Conservation (phyloP, 2,329 filamentous ascomycete genomes). For the Cytospora mali region DNA sequence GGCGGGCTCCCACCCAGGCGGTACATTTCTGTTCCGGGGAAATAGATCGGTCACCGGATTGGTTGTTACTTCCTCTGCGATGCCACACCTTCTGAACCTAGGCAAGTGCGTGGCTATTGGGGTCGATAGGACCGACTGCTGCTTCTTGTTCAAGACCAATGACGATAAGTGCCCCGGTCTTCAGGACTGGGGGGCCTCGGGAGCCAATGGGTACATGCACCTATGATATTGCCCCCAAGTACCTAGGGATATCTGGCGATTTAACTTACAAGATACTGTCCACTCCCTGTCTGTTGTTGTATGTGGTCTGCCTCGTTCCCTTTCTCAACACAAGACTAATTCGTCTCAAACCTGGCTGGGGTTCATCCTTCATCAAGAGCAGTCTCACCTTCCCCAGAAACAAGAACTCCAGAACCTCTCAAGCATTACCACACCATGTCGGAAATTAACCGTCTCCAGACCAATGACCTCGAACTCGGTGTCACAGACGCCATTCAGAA, state of each 20-base stretch:
- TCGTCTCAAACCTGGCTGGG: background rate
- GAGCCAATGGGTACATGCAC: too few species aligned
- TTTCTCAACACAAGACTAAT: background rate
- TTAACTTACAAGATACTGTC: background rate
- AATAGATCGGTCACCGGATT: background rate
- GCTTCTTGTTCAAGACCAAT: slow-evolving; percentile 11
- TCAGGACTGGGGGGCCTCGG: slow-evolving; percentile 1
- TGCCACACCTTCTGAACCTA: background rate
- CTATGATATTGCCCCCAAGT: background rate
- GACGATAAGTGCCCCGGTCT: slow-evolving; percentile 12
- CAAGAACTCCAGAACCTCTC: background rate
- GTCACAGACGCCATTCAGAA: slow-evolving; percentile 55
- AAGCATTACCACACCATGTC: background rate
- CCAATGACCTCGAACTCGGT: slow-evolving; percentile 48
- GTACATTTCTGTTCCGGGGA: background rate
- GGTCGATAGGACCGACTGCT: background rate
- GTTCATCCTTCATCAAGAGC: background rate
- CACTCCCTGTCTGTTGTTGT: background rate
- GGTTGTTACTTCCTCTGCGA: background rate
- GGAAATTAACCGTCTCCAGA: slow-evolving; percentile 21
- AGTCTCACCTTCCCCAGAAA: background rate
- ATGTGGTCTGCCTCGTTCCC: background rate
- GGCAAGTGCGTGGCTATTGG: background rate
- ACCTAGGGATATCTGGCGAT: too few species aligned
- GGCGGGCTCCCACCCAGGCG: background rate